Evolutionary conservation across 2,329 filamentous ascomycete genomes (phyloP).

Genomic region (Penicillium frequentans): DNA sequence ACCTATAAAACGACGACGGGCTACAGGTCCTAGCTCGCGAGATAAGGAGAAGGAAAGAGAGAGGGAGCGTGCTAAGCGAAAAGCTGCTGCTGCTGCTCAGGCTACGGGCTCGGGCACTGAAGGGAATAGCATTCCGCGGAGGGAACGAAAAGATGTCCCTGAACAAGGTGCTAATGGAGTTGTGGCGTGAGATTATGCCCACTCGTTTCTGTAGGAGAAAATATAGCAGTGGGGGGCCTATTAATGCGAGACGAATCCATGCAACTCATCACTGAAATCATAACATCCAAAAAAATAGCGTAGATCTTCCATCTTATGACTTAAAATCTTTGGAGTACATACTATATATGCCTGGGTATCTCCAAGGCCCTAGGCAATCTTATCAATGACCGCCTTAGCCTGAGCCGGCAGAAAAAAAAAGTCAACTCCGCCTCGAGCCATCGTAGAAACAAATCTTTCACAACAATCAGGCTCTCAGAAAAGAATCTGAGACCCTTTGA

Average conservation of each 20-base stretch:
- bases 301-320: not conserved
- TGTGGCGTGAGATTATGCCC: not conserved
- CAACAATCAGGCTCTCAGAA: not conserved
- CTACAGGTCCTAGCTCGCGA: slow-evolving; percentile 28
- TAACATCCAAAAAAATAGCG: not conserved
- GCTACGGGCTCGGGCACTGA: slow-evolving; percentile 20
- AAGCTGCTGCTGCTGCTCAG: slow-evolving; percentile 20
- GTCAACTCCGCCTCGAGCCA: slow-evolving; percentile 11
- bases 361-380: not conserved
- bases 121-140: slow-evolving; percentile 14
- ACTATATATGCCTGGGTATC: not conserved
- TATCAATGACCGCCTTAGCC: slow-evolving; percentile 9
- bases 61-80: slow-evolving; percentile 27
- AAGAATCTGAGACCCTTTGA: not conserved
- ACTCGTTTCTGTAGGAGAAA: not conserved
- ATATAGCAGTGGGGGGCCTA: not conserved
- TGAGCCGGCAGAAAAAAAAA: slow-evolving; percentile 21
- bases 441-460: not conserved
- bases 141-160: slow-evolving; percentile 24
- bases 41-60: slow-evolving; percentile 33
- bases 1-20: slow-evolving; percentile 63
- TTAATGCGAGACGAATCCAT: slow-evolving; percentile 18
- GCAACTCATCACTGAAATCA: not conserved
- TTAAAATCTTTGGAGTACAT: not conserved
- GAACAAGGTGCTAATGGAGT: slow-evolving; percentile 3